phyloP scores from a whole-genome alignment of 2,329 filamentous ascomycete genomes.

The Capronia coronata region DNA sequence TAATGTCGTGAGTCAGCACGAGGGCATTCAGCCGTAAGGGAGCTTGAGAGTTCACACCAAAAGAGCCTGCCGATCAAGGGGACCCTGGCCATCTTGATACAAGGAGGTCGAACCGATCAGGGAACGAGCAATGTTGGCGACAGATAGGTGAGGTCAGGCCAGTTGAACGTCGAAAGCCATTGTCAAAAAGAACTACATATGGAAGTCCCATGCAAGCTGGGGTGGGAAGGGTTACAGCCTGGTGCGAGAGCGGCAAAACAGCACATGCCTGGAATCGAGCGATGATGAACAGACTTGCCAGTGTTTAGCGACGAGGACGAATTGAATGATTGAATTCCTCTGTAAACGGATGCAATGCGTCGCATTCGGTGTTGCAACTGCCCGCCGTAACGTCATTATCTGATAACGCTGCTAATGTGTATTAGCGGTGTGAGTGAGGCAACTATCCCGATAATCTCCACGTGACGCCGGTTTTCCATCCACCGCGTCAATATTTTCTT shows the following conservation, averaged over 20 bases:
- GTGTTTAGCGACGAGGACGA: not conserved
- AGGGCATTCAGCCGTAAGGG: not conserved
- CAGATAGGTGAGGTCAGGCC: not conserved
- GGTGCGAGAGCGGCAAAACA: not conserved
- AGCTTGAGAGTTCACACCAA: constrained; percentile 34
- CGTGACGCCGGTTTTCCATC: too few relatives aligned
- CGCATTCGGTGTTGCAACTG: not conserved
- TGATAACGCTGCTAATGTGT: not conserved
- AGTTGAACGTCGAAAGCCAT: constrained; percentile 21
- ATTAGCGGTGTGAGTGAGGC: not conserved
- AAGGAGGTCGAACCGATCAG: constrained; percentile 1
- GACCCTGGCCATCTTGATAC: constrained; percentile 47
- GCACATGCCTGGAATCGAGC: not conserved
- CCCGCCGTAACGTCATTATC: not conserved
- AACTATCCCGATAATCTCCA: constrained; percentile 6
- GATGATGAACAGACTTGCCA: not conserved
- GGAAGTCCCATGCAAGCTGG: not conserved
- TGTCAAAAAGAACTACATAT: not conserved
- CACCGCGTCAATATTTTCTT: constrained; percentile 9
- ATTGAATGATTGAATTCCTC: too few relatives aligned
- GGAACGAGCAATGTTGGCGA: not conserved
- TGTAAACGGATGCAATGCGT: not conserved
- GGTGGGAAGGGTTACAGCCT: not conserved
- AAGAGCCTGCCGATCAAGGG: constrained; percentile 58
- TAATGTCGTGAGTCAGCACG: constrained; percentile 8